These are phyloP conservation scores for Lepidopterella palustris DNA, from an alignment of 495 filamentous ascomycete genomes.

Conservation along the genomic window DNA sequence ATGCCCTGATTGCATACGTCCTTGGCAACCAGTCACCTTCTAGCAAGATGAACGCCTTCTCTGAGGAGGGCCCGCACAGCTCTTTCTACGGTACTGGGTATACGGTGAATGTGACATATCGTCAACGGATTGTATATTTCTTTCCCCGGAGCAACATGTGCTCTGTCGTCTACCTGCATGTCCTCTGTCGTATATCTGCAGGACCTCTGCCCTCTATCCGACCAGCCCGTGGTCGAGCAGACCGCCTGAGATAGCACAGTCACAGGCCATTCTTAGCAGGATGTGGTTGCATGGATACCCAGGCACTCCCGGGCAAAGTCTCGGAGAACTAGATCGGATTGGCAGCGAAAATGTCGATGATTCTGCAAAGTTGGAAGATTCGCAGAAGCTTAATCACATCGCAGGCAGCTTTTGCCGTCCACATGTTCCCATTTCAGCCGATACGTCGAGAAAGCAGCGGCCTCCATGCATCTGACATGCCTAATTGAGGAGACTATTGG, in stretches of 20 bases:
- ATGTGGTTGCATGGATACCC: no score
- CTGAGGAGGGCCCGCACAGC: neutral
- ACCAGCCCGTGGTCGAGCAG: no score
- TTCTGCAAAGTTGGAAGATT: neutral
- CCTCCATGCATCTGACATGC: neutral
- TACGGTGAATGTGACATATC: no score
- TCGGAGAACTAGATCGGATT: neutral
- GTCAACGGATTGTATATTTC: no score
- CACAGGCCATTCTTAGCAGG: no score
- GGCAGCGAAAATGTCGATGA: neutral
- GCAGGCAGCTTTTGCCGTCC: constrained; percentile 6
- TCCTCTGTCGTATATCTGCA: no score
- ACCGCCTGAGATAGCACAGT: no score
- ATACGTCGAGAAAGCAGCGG: constrained; percentile 9
- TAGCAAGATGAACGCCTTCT: neutral
- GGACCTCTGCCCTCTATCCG: no score
- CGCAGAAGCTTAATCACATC: constrained; percentile 1
- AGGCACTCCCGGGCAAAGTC: no score
- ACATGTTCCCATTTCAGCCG: constrained; percentile 23
- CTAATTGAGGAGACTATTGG: neutral
- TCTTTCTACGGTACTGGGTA: no score
- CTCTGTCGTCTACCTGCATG: no score
- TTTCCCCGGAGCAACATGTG: no score
- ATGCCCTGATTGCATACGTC: neutral
- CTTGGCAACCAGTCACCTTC: neutral